Conservation (phyloP, 2,329 filamentous ascomycete species). For the Curvularia eragrostidis region DNA sequence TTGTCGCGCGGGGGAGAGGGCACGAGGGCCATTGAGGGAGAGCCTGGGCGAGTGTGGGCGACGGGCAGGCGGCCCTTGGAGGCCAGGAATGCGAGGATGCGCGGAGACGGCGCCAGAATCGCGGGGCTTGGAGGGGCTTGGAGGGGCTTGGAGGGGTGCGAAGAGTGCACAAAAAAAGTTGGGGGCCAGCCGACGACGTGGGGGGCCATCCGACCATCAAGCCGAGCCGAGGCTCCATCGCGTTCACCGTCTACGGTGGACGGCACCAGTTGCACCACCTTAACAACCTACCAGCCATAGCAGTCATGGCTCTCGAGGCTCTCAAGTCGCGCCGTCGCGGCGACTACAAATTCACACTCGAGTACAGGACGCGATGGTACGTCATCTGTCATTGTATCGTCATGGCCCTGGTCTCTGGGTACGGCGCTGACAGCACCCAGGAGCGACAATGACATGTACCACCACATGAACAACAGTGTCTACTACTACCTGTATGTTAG, state of each 20-base stretch:
- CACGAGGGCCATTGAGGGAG: constrained; percentile 56
- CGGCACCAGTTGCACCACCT: not conserved
- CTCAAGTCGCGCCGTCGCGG: constrained; percentile 67
- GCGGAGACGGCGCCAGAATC: constrained; percentile 59
- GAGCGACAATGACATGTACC: constrained; percentile 94
- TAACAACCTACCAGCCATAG: not conserved
- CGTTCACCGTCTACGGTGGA: not conserved
- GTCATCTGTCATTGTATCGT: not conserved
- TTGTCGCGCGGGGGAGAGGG: constrained; percentile 37
- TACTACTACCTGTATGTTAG: constrained; percentile 75
- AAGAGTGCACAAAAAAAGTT: constrained; percentile 8
- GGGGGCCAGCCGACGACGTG: not conserved
- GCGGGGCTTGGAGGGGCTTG: constrained; percentile 20
- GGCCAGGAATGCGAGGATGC: constrained; percentile 60
- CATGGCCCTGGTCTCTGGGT: not conserved
- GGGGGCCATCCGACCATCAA: not conserved
- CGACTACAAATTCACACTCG: constrained; percentile 79
- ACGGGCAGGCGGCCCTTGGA: constrained; percentile 53
- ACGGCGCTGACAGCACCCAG: constrained; percentile 46
- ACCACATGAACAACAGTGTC: constrained; percentile 89
- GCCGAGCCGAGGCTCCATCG: constrained; percentile 11
- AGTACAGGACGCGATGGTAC: constrained; percentile 90
- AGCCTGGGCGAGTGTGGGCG: constrained; percentile 24
- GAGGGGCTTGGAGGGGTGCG: constrained; percentile 15
- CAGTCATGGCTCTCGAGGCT: constrained; percentile 34